Conservation (phyloP, 371 early-diverging fungal genomes). For the Mucor velutinosus region DNA sequence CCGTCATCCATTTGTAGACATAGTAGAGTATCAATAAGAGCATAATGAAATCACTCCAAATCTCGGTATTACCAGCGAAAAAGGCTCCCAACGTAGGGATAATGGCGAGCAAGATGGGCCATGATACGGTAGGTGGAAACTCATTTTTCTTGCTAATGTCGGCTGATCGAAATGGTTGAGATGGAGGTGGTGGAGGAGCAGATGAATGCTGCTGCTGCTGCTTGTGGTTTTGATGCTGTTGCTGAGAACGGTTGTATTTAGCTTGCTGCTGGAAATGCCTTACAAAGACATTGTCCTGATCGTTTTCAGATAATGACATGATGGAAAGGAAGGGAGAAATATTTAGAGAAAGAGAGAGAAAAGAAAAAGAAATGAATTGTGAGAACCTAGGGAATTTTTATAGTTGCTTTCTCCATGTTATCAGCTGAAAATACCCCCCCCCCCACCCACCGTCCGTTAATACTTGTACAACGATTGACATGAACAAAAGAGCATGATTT, state of each 20-base stretch:
- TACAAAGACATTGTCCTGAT: slow-evolving; percentile 43
- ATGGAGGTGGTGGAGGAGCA: not conserved
- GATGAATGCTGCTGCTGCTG: not conserved
- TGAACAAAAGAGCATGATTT: not conserved
- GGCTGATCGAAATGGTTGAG: not conserved
- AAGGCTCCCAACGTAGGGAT: slow-evolving; percentile 67
- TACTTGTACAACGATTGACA: not conserved
- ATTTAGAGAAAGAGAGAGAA: slow-evolving; percentile 44
- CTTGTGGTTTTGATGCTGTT: not conserved
- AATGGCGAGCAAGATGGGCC: slow-evolving; percentile 69
- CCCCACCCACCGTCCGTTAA: not conserved
- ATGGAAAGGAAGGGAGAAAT: slow-evolving; percentile 9
- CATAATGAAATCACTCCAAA: slow-evolving; percentile 70
- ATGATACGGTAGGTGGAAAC: slow-evolving; percentile 31
- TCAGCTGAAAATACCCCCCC: slow-evolving; percentile 10
- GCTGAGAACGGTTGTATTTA: slow-evolving; percentile 49
- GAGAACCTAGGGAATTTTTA: slow-evolving; percentile 35
- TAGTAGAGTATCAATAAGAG: slow-evolving; percentile 63
- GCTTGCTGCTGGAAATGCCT: slow-evolving; percentile 12
- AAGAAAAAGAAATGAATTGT: slow-evolving; percentile 57
- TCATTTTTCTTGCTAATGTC: not conserved
- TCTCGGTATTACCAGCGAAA: slow-evolving; percentile 63
- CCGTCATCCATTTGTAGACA: slow-evolving; percentile 72
- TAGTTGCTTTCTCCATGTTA: not conserved
- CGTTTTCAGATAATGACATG: slow-evolving; percentile 56